Evolutionary conservation across 1,284 basidiomycete species (phyloP), one percentile per base, ranked within the genome.

Genomic region (Meripilus lineatus): DNA sequence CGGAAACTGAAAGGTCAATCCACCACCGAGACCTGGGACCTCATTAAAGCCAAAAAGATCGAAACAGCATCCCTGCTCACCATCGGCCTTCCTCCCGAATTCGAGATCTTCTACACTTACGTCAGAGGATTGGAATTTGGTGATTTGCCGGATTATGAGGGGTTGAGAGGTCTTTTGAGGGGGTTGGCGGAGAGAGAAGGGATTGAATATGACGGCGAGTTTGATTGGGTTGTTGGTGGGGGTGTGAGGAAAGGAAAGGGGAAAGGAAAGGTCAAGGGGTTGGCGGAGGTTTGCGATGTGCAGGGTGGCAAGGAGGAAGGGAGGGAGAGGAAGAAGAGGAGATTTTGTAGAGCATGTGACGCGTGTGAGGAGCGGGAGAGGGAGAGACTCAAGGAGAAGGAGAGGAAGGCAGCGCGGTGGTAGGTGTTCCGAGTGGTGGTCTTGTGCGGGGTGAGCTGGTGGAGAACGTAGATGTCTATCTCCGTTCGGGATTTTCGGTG

Each of bases 121-220:
- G 81, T 87, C 36, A 81, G 92, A 37, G 84, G 81, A 5, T 79
- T 95, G 35, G 84, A 88, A 50, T 95, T 93, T 57, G 89, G 91
- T 58, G 92, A 95, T 68, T 75, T 88, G 39, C 90, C 90, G 11
- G 93, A 96, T 68, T 95, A 94, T 61, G 85, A 83, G 40, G 92
- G 90, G 46, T 72, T 94, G 18, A 75, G 91, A 44, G 79, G 79
- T 51, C 75, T 93, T 43, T 92, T 95, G 72, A 75, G 81, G 26
- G 85, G 77, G 20, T 61, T 67, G 5, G 65, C 62, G 4, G 55
- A 60, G 25, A 53, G 55, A 37, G 54, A 61, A 32, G 47, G 50
- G 18, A 58, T 62, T 44, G 53, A 55, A 33, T 62, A 62, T 45
- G 62, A 64, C 40, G 53, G 59, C 30, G 52, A 51, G 14, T 64